Percentiles rank a stretch among this genome's conserved stretches.
These are phyloP conservation scores for Xerocomus nothofagi DNA, from an alignment of 1,284 basidiomycete species.

Conservation along the genomic window DNA sequence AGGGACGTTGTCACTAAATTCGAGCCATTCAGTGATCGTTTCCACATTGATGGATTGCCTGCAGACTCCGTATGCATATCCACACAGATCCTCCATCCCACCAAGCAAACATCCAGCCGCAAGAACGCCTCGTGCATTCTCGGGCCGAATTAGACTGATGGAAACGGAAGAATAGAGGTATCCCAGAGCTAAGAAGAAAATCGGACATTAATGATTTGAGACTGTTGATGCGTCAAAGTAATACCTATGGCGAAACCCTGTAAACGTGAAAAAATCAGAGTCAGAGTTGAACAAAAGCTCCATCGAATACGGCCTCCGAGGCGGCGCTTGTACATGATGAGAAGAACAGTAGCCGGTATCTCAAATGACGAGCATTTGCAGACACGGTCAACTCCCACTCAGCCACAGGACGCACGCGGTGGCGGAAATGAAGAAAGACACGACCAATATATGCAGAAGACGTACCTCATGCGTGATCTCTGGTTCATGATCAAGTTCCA, in stretches of 20 bases:
- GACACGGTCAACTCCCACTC: constrained; percentile 24
- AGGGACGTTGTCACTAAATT: constrained; percentile 67
- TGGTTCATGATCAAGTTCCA: constrained; percentile 73
- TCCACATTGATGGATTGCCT: constrained; percentile 71
- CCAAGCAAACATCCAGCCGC: constrained; percentile 80
- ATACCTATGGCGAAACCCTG: constrained; percentile 75
- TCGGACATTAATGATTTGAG: constrained; percentile 15
- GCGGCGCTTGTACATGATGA: constrained; percentile 15
- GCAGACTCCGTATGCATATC: constrained; percentile 76
- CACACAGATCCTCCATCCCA: constrained; percentile 80
- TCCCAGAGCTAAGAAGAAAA: constrained; percentile 55
- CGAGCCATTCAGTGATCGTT: constrained; percentile 72
- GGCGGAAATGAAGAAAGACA: constrained; percentile 28
- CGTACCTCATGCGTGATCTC: constrained; percentile 82
- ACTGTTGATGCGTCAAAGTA: constrained; percentile 4
- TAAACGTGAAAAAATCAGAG: constrained; percentile 22
- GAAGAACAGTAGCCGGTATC: constrained; percentile 15
- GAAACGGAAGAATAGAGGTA: constrained; percentile 78
- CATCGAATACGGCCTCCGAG: constrained; percentile 23
- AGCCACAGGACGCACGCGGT: constrained; percentile 26
- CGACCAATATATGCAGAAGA: constrained; percentile 21
- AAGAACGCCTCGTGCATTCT: constrained; percentile 80
- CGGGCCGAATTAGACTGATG: constrained; percentile 62
- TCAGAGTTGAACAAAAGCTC: constrained; percentile 11
- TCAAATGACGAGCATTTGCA: constrained; percentile 22